phyloP scores from a whole-genome alignment of 768 basidiomycete species.

The Podaxis pistillaris region DNA sequence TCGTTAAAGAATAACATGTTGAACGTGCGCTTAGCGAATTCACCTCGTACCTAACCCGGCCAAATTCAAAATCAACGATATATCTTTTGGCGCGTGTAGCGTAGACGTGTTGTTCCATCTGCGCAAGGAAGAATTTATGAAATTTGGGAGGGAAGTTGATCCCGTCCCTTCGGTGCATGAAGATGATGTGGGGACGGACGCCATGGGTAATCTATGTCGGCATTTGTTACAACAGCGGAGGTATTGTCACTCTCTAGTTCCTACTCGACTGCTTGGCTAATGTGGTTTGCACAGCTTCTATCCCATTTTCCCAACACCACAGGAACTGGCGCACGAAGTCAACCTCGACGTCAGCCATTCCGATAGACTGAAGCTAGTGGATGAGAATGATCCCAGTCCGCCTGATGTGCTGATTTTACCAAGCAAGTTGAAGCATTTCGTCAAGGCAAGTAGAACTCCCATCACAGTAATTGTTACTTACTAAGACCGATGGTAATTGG shows the following conservation, averaged over 20 bases:
- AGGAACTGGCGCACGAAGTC: slow-evolving; percentile 71
- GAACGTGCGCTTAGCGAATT: slow-evolving; percentile 53
- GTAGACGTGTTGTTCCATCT: slow-evolving; percentile 90
- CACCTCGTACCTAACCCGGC: slow-evolving; percentile 84
- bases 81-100: slow-evolving; percentile 77
- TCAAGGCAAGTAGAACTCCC: slow-evolving; percentile 54
- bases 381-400: slow-evolving; percentile 44
- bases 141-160: slow-evolving; percentile 62
- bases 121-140: slow-evolving; percentile 77
- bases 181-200: slow-evolving; percentile 56
- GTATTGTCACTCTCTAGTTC: slow-evolving; percentile 33
- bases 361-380: slow-evolving; percentile 36
- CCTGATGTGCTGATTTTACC: slow-evolving; percentile 89
- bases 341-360: slow-evolving; percentile 89
- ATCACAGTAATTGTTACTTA: background rate
- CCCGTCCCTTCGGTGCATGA: slow-evolving; percentile 33
- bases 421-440: slow-evolving; percentile 86
- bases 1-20: background rate
- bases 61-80: slow-evolving; percentile 79
- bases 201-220: slow-evolving; percentile 76
- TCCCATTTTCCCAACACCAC: slow-evolving; percentile 87
- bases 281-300: slow-evolving; percentile 68
- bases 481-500: background rate
- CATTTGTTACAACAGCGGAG: slow-evolving; percentile 86
- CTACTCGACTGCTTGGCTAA: slow-evolving; percentile 1